phyloP scores from a whole-genome alignment of 2,329 filamentous ascomycete genomes.

The Colletotrichum sp. region DNA sequence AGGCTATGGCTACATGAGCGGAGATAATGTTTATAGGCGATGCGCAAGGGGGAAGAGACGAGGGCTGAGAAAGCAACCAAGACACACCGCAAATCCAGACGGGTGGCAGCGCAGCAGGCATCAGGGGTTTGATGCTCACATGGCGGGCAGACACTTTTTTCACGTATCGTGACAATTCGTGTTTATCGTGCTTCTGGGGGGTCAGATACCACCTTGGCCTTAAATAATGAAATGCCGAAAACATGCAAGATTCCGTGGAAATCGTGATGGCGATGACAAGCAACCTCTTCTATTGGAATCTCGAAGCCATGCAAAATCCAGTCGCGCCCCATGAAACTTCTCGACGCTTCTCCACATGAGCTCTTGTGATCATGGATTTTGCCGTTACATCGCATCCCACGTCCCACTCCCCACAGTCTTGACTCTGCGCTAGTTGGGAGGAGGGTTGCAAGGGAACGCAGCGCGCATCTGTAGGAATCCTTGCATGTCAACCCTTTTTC shows the following conservation, averaged over 20 bases:
- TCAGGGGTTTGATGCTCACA: neutral
- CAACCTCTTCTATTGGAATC: neutral
- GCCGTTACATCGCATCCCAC: neutral
- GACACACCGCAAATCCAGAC: constrained; percentile 6
- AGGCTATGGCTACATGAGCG: constrained; percentile 9
- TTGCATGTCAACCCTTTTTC: neutral
- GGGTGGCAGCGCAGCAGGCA: neutral
- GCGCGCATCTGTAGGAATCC: neutral
- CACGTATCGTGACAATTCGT: neutral
- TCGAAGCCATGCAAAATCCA: neutral
- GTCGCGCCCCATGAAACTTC: neutral
- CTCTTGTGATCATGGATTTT: constrained; percentile 8
- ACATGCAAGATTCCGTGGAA: neutral
- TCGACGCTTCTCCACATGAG: constrained; percentile 8
- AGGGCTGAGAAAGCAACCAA: neutral
- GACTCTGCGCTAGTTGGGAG: constrained; percentile 6
- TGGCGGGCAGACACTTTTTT: neutral
- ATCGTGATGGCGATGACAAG: neutral
- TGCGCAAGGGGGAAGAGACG: neutral
- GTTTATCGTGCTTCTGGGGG: neutral
- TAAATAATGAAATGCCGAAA: neutral
- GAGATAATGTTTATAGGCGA: neutral
- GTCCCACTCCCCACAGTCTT: constrained; percentile 15
- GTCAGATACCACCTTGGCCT: neutral
- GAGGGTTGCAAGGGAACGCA: neutral